Conservation (phyloP, 805 yeast genomes). For the Candida ascalaphidarum region DNA sequence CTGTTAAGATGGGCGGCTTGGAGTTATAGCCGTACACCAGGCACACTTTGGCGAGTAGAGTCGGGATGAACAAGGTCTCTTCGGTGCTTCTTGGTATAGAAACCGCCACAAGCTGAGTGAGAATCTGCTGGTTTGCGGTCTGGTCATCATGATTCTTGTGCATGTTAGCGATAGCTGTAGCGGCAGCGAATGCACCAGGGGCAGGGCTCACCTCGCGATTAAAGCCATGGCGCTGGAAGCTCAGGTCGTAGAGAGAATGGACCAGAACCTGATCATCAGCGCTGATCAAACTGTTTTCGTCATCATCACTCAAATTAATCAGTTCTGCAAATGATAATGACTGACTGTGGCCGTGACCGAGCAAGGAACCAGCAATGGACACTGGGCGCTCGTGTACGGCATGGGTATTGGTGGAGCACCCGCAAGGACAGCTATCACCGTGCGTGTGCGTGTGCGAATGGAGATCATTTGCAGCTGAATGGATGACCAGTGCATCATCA, state of each 20-base stretch:
- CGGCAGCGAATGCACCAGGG: slow-evolving; percentile 13
- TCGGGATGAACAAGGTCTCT: slow-evolving; percentile 69
- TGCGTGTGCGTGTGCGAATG: slow-evolving; percentile 21
- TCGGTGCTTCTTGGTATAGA: slow-evolving; percentile 73
- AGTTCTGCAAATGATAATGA: slow-evolving; percentile 23
- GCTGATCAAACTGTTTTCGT: slow-evolving; percentile 20
- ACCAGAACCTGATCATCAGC: slow-evolving; percentile 20
- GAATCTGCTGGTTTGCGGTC: slow-evolving; percentile 23
- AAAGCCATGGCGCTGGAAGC: background rate
- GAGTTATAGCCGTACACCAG: slow-evolving; percentile 66
- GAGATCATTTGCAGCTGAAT: too few relatives aligned
- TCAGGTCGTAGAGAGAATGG: slow-evolving; percentile 1
- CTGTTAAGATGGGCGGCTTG: slow-evolving; percentile 61
- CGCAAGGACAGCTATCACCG: slow-evolving; percentile 38
- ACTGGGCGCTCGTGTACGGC: slow-evolving; percentile 57
- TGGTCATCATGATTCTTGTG: slow-evolving; percentile 20
- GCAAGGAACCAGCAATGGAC: slow-evolving; percentile 55
- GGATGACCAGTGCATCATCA: too few relatives aligned
- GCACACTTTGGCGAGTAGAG: slow-evolving; percentile 59
- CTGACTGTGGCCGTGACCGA: slow-evolving; percentile 29
- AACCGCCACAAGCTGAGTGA: slow-evolving; percentile 48
- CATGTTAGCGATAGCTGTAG: slow-evolving; percentile 44
- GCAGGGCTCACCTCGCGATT: too few relatives aligned
- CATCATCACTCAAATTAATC: slow-evolving; percentile 41
- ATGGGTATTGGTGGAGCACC: slow-evolving; percentile 46